Evolutionary conservation across 805 yeast species (phyloP), one percentile per base, ranked within the genome.

Genomic region (Monosporozyma aerobia): DNA sequence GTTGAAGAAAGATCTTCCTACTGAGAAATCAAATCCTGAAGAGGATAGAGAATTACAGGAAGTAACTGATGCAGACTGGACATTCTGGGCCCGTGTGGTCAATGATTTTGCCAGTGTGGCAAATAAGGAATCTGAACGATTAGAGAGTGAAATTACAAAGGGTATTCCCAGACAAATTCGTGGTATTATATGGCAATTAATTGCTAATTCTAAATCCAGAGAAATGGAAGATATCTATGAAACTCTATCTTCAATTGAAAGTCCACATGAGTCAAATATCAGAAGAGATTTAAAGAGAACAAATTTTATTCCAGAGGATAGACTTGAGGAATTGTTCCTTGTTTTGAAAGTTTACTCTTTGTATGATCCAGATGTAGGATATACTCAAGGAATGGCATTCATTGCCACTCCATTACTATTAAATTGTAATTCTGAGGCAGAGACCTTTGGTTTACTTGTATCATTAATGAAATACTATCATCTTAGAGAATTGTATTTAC

Each of bases 311-410:
- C 79, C 87, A 14, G 63, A 63, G 33, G 80, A 81, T 49, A 82
- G 83, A 60, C 71, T 76, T 11, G 83, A 79, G 35, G 82, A 87
- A 49, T 71, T 94, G 37, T 86, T 75, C 63, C 81, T 82, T 53
- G 83, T 94, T 30, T 78, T 94, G 56, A 87, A 86, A 63, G 90
- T 90, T 0, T 94, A 92, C 70, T 81, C 94, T 23, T 70, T 88
- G 48, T 85, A 80, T 65, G 98, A 94, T 67, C 82, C 86, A 1
- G 97, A 90, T 50, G 97, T 94, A 49, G 99, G 99, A 0, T 94
- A 94, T 63, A 94, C 97, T 1, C 99, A 94, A 69, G 98, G 99
- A 7, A 90, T 94, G 97, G 95, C 95, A 1, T 94, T 94, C 63
- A 80, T 94, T 45, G 80, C 87, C 0, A 89, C 89, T 5, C 97